Evolutionary conservation across 192 early-diverging fungal genomes (phyloP).

Genomic region (Gigaspora rosea): DNA sequence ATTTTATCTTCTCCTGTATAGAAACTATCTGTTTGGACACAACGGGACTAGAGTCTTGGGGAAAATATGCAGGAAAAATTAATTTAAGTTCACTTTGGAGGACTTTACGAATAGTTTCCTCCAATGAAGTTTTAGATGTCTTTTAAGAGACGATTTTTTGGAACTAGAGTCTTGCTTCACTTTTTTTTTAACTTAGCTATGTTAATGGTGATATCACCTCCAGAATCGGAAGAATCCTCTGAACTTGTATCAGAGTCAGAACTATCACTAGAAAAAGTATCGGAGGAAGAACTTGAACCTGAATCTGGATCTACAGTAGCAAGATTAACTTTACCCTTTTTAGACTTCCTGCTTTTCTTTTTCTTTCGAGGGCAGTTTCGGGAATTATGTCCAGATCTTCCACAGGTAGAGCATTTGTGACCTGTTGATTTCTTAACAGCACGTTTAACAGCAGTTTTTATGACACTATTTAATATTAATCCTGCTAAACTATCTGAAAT

Average conservation of each 20-base stretch:
- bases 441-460: not conserved
- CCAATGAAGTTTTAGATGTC: not conserved
- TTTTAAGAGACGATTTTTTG: not conserved
- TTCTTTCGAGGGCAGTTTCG: not conserved
- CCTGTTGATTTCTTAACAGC: not conserved
- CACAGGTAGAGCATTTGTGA: not conserved
- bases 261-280: not conserved
- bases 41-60: not conserved
- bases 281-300: not conserved
- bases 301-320: not conserved
- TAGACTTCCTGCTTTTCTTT: not conserved
- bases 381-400: not conserved
- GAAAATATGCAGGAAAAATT: not conserved
- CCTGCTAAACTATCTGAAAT: not conserved
- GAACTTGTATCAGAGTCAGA: not conserved
- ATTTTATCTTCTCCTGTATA: not conserved
- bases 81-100: constrained; percentile 1
- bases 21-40: not conserved
- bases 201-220: no score
- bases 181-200: not conserved
- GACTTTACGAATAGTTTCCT: not conserved
- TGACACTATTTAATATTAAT: not conserved
- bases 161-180: not conserved
- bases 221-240: no score
- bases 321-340: not conserved